These are phyloP conservation scores for Daldinia eschscholtzii DNA, from an alignment of 2,329 filamentous ascomycete species.

Conservation along the genomic window DNA sequence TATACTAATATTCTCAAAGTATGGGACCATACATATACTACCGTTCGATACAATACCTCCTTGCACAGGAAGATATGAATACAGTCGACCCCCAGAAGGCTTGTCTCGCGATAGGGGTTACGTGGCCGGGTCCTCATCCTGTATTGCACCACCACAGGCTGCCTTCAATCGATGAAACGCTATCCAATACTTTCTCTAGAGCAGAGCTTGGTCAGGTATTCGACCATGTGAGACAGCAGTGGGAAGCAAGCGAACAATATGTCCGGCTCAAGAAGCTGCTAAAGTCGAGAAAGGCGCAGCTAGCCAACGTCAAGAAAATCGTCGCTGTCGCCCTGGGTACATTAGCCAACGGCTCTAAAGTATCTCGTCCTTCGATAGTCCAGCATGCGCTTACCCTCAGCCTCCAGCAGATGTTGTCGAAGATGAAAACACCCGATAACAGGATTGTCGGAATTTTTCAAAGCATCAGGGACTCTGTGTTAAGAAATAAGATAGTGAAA, in stretches of 20 bases:
- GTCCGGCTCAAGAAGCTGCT: neutral
- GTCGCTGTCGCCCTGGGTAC: conserved; percentile 32
- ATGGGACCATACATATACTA: conserved; percentile 26
- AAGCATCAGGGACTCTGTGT: neutral
- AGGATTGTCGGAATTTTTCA: neutral
- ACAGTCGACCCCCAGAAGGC: conserved; percentile 6
- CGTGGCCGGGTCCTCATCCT: conserved; percentile 10
- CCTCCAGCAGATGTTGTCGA: conserved; percentile 12
- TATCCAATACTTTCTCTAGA: neutral
- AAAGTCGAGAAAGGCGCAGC: neutral
- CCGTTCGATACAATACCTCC: conserved; percentile 16
- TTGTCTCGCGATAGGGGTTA: conserved; percentile 12
- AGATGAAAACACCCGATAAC: conserved; percentile 12
- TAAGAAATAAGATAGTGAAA: neutral
- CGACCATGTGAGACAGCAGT: neutral
- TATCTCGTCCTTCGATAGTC: neutral
- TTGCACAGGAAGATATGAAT: conserved; percentile 10
- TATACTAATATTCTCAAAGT: conserved; percentile 20
- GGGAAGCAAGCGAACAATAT: conserved; percentile 17
- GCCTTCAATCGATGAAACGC: neutral
- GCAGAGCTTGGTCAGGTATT: neutral
- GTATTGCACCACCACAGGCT: neutral
- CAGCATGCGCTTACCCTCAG: conserved; percentile 34
- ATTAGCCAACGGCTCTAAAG: neutral
- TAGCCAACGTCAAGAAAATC: conserved; percentile 21